These are phyloP conservation scores for Hortiboletus campestris DNA, from an alignment of 768 basidiomycete genomes.

Conservation along the genomic window DNA sequence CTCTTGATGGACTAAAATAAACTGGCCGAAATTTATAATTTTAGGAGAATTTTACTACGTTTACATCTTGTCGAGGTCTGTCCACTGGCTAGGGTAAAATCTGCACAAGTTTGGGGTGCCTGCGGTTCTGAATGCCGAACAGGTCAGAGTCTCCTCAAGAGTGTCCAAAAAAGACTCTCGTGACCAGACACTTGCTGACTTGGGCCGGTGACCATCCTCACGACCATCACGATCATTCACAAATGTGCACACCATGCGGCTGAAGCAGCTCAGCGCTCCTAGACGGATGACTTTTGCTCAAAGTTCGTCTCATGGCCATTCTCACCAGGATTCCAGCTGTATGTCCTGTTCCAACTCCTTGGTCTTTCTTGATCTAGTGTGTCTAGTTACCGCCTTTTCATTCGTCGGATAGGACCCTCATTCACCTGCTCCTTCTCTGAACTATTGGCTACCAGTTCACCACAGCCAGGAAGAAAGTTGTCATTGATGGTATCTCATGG, in stretches of 20 bases:
- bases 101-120: too few species aligned
- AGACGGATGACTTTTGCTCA: conserved; percentile 82
- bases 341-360: conserved; percentile 54
- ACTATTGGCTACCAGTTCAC: conserved; percentile 90
- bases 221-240: too few species aligned
- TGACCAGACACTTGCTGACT: too few species aligned
- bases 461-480: conserved; percentile 66
- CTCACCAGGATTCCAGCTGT: neutral
- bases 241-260: conserved; percentile 43
- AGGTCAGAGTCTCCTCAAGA: too few species aligned
- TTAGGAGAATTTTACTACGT: too few species aligned
- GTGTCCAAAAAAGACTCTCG: too few species aligned
- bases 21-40: neutral
- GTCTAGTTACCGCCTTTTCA: conserved; percentile 20
- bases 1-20: neutral
- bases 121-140: too few species aligned
- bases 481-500: conserved; percentile 90
- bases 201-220: too few species aligned
- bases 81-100: too few species aligned
- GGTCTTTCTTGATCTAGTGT: conserved; percentile 89
- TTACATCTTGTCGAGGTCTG: too few species aligned
- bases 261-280: conserved; percentile 46
- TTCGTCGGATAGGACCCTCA: conserved; percentile 60
- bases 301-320: conserved; percentile 41
- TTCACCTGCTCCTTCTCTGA: conserved; percentile 88